A percentile compares a stretch with the other conserved stretches of the same genome.
Conservation (phyloP, 495 filamentous ascomycete species). For the Penicillium atrosanguineum region DNA sequence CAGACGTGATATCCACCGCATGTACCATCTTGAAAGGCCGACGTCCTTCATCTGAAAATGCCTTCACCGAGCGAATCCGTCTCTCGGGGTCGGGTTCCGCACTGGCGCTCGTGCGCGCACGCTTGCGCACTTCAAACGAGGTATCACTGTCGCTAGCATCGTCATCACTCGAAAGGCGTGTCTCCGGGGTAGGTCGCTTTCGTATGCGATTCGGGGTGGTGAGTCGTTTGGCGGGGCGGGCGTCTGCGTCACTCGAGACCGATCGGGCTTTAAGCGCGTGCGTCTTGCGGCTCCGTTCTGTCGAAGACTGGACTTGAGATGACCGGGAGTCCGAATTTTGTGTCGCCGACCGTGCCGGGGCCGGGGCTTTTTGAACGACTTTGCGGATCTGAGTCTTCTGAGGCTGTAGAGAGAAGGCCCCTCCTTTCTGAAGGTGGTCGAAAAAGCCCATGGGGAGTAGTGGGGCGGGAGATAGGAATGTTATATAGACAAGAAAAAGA, state of each 20-base stretch:
- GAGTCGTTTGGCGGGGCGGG: conserved; percentile 34
- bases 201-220: conserved; percentile 37
- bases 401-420: conserved; percentile 48
- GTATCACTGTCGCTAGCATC: conserved; percentile 48
- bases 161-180: conserved; percentile 49
- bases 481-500: conserved; percentile 8
- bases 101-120: conserved; percentile 39
- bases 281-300: conserved; percentile 29
- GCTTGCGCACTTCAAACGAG: conserved; percentile 48
- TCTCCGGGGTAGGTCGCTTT: conserved; percentile 47
- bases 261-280: conserved; percentile 31
- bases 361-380: conserved; percentile 41
- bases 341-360: conserved; percentile 30
- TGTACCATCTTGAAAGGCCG: conserved; percentile 60
- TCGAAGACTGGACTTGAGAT: conserved; percentile 20
- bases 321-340: conserved; percentile 23
- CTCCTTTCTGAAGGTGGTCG: conserved; percentile 55
- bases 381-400: conserved; percentile 50
- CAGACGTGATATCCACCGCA: conserved; percentile 62
- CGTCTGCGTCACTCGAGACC: conserved; percentile 32
- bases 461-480: conserved; percentile 7
- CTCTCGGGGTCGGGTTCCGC: conserved; percentile 56
- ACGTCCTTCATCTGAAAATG: conserved; percentile 55
- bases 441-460: conserved; percentile 51
- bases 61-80: conserved; percentile 56